Evolutionary conservation across 2,329 filamentous ascomycete species (phyloP).

Genomic region (Neurospora crassa): DNA sequence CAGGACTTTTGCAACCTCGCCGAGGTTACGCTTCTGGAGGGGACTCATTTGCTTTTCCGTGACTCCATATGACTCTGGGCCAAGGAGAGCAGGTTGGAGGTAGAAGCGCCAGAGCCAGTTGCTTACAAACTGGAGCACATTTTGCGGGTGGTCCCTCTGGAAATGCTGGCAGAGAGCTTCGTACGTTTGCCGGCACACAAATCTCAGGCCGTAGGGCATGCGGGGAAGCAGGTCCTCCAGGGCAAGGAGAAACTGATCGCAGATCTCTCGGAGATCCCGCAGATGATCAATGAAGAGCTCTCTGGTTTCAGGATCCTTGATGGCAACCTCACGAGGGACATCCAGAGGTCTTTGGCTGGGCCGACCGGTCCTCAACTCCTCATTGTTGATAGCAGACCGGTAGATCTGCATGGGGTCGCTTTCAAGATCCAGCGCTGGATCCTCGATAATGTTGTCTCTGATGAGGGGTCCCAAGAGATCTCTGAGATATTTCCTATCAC

Average conservation of each 20-base stretch:
- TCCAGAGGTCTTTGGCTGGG: slow-evolving; percentile 74
- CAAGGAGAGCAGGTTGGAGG: slow-evolving; percentile 77
- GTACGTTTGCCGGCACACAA: slow-evolving; percentile 78
- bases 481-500: slow-evolving; percentile 85
- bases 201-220: slow-evolving; percentile 90
- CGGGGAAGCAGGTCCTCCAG: slow-evolving; percentile 76
- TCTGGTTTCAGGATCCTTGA: slow-evolving; percentile 86
- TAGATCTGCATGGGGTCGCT: slow-evolving; percentile 98
- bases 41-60: slow-evolving; percentile 83
- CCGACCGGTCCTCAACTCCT: slow-evolving; percentile 84
- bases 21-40: slow-evolving; percentile 84
- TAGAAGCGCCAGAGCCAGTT: slow-evolving; percentile 95
- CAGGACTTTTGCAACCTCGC: slow-evolving; percentile 85
- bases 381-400: slow-evolving; percentile 88
- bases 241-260: slow-evolving; percentile 75
- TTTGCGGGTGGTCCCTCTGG: slow-evolving; percentile 65
- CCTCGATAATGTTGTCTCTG: slow-evolving; percentile 86
- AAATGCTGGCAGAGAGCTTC: slow-evolving; percentile 70
- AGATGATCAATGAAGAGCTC: slow-evolving; percentile 90
- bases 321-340: slow-evolving; percentile 85
- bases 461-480: slow-evolving; percentile 79
- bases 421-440: slow-evolving; percentile 82
- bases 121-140: slow-evolving; percentile 72
- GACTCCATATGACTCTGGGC: slow-evolving; percentile 87
- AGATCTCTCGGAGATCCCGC: slow-evolving; percentile 87